Percentiles rank a stretch among this genome's conserved stretches.
Evolutionary conservation across 805 yeast species (phyloP).

Genomic region (Nakazawaea ernobii): DNA sequence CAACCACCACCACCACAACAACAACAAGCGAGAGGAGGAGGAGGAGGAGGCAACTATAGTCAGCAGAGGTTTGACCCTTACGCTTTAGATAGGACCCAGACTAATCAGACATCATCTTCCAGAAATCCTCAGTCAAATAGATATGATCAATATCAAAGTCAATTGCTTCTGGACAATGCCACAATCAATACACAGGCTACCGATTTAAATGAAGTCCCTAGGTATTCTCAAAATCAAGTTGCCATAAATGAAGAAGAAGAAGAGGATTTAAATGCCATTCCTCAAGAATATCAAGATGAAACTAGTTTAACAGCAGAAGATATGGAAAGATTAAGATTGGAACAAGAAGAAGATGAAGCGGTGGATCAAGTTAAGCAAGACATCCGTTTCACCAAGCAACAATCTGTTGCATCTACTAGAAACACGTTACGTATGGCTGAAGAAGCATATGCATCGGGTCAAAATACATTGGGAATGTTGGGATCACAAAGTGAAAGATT

Average conservation of each 20-base stretch:
- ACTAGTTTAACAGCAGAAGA: constrained; percentile 29
- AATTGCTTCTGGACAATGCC: constrained; percentile 3
- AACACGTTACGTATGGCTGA: constrained; percentile 70
- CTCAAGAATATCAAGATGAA: constrained; percentile 13
- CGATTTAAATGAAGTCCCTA: constrained; percentile 2
- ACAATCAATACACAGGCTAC: constrained; percentile 1
- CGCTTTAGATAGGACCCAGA: neutral
- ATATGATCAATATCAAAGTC: constrained; percentile 5
- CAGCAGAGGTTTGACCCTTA: neutral
- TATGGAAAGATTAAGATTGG: constrained; percentile 31
- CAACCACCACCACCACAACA: neutral
- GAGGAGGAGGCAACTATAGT: no score
- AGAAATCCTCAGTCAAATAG: neutral
- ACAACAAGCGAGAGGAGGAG: neutral
- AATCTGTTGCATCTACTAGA: constrained; percentile 78
- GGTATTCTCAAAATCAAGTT: constrained; percentile 12
- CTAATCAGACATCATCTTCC: neutral
- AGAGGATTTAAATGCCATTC: constrained; percentile 32
- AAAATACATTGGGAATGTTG: constrained; percentile 83
- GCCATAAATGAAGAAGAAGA: constrained; percentile 14
- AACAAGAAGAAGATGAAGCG: constrained; percentile 73
- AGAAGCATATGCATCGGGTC: constrained; percentile 67
- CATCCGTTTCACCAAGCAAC: constrained; percentile 78
- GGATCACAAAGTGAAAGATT: constrained; percentile 91
- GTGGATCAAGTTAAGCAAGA: constrained; percentile 82